Evolutionary conservation across 306 rosid species (phyloP), one percentile per base, ranked within the genome.

Genomic region (Sophora flavescens): DNA sequence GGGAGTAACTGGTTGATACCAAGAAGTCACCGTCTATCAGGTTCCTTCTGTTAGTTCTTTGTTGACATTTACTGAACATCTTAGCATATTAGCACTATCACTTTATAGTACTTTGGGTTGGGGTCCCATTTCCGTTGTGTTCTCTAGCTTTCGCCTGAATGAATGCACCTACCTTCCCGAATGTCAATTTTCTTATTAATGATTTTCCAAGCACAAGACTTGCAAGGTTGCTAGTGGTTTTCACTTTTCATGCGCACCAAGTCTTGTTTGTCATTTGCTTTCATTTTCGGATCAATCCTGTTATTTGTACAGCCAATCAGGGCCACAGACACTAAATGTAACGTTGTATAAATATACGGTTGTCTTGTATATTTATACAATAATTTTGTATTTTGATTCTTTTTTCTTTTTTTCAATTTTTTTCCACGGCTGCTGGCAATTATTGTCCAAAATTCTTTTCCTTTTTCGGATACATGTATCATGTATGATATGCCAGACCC

Each of bases 21-120:
- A 84, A 63, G 44, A 63, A 76, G 84, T 80, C 62, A 5, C 79
- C 8, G 70, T 79, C 78, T 56, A 52, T 38, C 6, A 12, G 70
- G 87, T 62, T 53, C 63, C 62, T 45, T 75, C 57, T 57, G 41
- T 65, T 80, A 57, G 84, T 79, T 76, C 79, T 18, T 50, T 61
- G 63, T 50, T 14, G 22, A 52, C 54, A 70, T 76, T 67, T 18
- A 42, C 59, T 38, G 62, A 70, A 73, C 82, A 84, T 80, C 48
- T 56, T 26, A 53, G 41, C 78, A 75, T 57, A 22, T 22, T 22
- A 22, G 22, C 22, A 22, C 22, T 22, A 22, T 22, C 22, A 22
- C 22, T 22, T 22, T 22, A 22, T 22, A 22, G 22, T 22, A 22
- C 22, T 30, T 30, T 30, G 32, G 22, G 22, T 22, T 22, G 22